Percentiles rank a stretch among this genome's conserved stretches.
These are phyloP conservation scores for Camelina hispida DNA, from an alignment of 345 rosid genomes.

Conservation along the genomic window DNA sequence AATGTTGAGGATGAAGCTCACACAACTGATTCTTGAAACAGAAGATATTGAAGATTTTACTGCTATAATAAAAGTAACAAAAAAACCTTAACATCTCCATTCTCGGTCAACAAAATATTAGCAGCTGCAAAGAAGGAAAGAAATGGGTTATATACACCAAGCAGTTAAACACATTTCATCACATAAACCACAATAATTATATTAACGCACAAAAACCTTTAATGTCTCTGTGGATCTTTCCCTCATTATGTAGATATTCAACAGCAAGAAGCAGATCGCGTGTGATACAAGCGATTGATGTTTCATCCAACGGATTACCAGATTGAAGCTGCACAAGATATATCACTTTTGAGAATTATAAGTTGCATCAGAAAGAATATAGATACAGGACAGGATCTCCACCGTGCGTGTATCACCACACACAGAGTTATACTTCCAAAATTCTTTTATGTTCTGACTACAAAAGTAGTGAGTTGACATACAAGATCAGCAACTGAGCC, in stretches of 20 bases:
- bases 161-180: not conserved
- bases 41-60: not conserved
- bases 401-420: conserved; percentile 8
- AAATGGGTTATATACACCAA: conserved; percentile 38
- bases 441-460: conserved; percentile 15
- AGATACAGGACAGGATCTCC: not conserved
- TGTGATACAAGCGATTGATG: conserved; percentile 82
- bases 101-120: conserved; percentile 91
- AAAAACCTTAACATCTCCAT: conserved; percentile 94
- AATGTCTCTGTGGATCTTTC: conserved; percentile 96
- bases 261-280: conserved; percentile 93
- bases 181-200: not conserved
- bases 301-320: conserved; percentile 86
- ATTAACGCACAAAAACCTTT: conserved; percentile 63
- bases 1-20: conserved; percentile 27
- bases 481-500: conserved; percentile 99
- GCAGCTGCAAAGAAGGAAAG: conserved; percentile 75
- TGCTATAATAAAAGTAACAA: conserved; percentile 22
- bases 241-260: conserved; percentile 91
- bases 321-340: conserved; percentile 78
- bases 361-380: conserved; percentile 9
- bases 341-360: conserved; percentile 23
- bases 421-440: conserved; percentile 13
- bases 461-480: conserved; percentile 54
- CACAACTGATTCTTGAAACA: not conserved